Evolutionary conservation across 805 yeast genomes (phyloP).

Genomic region (Yamadazyma ubonensis): DNA sequence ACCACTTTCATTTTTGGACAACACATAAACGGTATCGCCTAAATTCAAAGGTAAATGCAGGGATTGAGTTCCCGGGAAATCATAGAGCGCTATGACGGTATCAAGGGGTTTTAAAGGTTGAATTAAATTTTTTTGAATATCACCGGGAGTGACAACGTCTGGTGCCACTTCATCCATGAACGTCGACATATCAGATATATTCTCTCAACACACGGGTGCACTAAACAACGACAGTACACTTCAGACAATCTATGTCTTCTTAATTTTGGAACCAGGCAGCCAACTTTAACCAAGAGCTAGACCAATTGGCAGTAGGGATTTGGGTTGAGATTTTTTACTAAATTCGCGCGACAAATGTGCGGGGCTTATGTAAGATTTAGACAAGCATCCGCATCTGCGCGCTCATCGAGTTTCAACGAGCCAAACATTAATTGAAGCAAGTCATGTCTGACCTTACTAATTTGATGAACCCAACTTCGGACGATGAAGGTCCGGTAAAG

Average conservation of each 20-base stretch:
- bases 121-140: slow-evolving; percentile 19
- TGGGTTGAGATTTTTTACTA: not conserved
- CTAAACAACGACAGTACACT: too few species aligned
- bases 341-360: not conserved
- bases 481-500: slow-evolving; percentile 12
- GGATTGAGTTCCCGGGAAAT: slow-evolving; percentile 52
- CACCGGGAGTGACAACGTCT: slow-evolving; percentile 32
- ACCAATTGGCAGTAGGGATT: not conserved
- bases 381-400: not conserved
- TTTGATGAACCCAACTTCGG: slow-evolving; percentile 17
- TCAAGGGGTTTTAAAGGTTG: slow-evolving; percentile 44
- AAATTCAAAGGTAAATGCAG: slow-evolving; percentile 51
- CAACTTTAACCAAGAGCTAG: not conserved
- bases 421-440: not conserved
- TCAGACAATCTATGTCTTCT: too few species aligned
- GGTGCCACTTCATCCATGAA: slow-evolving; percentile 40
- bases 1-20: slow-evolving; percentile 60
- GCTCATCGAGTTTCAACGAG: not conserved
- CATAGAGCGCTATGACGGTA: slow-evolving; percentile 58
- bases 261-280: too few species aligned
- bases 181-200: slow-evolving; percentile 1
- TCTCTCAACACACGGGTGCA: too few species aligned
- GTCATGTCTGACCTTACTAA: slow-evolving; percentile 16
- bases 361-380: not conserved
- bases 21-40: slow-evolving; percentile 73